phyloP scores from a whole-genome alignment of 148 eudicot genomes.

The Simmondsia chinensis region DNA sequence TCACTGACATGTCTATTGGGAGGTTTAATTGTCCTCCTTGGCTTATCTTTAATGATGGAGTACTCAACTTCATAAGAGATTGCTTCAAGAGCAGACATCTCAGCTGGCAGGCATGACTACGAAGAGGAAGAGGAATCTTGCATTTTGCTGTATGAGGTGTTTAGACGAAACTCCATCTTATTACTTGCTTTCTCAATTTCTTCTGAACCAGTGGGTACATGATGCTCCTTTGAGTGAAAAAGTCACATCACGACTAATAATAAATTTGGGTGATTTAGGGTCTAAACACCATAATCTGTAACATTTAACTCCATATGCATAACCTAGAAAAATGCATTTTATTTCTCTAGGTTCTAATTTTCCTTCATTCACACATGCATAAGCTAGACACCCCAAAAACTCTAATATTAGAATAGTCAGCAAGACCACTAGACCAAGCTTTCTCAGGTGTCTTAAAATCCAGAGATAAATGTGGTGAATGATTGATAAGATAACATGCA shows the following conservation, averaged over 20 bases:
- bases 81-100: no score
- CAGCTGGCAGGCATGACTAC: no score
- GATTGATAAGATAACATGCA: not conserved
- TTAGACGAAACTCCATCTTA: not conserved
- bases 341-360: not conserved
- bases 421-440: not conserved
- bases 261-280: not conserved
- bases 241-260: not conserved
- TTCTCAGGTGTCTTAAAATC: not conserved
- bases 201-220: no score
- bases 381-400: slow-evolving; percentile 1
- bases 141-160: no score
- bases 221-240: not conserved
- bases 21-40: not conserved
- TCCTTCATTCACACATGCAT: not conserved
- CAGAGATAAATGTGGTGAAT: not conserved
- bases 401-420: slow-evolving; percentile 1
- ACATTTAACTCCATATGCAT: not conserved
- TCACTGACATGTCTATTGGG: not conserved
- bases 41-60: not conserved
- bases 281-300: not conserved
- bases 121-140: no score
- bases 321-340: not conserved
- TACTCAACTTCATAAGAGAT: not conserved
- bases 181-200: not conserved